Evolutionary conservation across 192 early-diverging fungal genomes (phyloP).

Genomic region (Oehlia diaphana): DNA sequence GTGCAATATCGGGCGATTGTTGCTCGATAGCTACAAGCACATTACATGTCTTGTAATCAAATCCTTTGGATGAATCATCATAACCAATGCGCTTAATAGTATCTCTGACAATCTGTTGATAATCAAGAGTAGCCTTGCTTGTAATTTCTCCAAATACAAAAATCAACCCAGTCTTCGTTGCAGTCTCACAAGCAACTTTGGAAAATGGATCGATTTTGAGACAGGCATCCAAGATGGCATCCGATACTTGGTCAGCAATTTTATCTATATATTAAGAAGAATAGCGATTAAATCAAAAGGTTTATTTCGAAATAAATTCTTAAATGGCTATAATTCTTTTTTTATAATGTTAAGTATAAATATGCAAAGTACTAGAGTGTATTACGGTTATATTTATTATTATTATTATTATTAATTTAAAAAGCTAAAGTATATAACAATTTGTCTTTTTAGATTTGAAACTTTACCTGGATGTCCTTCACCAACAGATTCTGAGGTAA

Average conservation of each 20-base stretch:
- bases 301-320: too few relatives aligned
- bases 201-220: slow-evolving; percentile 92
- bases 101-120: slow-evolving; percentile 99
- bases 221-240: slow-evolving; percentile 97
- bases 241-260: slow-evolving; percentile 99
- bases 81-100: slow-evolving; percentile 99
- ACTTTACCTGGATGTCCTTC: slow-evolving; percentile 94
- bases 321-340: too few relatives aligned
- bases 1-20: slow-evolving; percentile 99
- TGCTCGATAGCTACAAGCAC: slow-evolving; percentile 99
- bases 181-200: slow-evolving; percentile 99
- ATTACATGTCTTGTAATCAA: slow-evolving; percentile 99
- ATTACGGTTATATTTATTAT: too few relatives aligned
- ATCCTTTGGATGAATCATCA: slow-evolving; percentile 98
- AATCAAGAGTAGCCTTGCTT: slow-evolving; percentile 96
- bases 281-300: not conserved
- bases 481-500: slow-evolving; percentile 99
- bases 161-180: slow-evolving; percentile 99
- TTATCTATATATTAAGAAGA: slow-evolving; percentile 66
- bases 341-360: too few relatives aligned
- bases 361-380: too few relatives aligned
- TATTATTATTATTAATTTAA: too few relatives aligned
- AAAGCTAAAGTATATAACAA: too few relatives aligned
- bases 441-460: too few relatives aligned
- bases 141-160: slow-evolving; percentile 99